Percentiles rank a stretch among this genome's conserved stretches.
Conservation (phyloP, 306 rosid species). For the Citrullus mucosospermus region DNA sequence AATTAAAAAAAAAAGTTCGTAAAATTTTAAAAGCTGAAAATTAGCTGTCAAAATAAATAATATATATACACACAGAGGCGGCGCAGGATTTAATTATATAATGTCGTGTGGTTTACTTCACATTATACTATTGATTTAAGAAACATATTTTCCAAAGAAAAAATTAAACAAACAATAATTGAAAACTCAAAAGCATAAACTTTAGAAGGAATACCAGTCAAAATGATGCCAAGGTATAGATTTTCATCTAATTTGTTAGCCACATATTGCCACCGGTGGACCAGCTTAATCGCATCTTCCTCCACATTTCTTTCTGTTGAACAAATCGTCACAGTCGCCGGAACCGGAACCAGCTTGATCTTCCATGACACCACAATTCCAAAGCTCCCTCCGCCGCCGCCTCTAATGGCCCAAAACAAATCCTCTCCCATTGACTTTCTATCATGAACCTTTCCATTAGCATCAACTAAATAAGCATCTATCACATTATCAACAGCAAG, state of each 20-base stretch:
- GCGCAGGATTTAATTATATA: too few species aligned
- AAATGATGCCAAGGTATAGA: constrained; percentile 24
- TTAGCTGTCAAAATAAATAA: too few species aligned
- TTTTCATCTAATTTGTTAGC: constrained; percentile 37
- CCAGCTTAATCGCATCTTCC: constrained; percentile 34
- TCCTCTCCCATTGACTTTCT: background rate
- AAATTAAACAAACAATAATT: background rate
- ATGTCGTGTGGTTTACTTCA: background rate
- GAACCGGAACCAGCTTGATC: constrained; percentile 43
- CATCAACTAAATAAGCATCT: constrained; percentile 24
- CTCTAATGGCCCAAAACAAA: background rate
- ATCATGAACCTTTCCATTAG: background rate
- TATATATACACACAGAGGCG: too few species aligned
- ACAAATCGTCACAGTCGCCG: constrained; percentile 44
- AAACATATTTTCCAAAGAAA: background rate
- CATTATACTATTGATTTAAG: background rate
- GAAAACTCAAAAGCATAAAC: background rate
- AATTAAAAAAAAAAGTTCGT: too few species aligned
- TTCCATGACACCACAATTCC: constrained; percentile 67
- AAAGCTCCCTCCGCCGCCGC: background rate
- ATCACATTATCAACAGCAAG: constrained; percentile 45
- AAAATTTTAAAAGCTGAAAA: too few species aligned
- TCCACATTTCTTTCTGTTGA: constrained; percentile 22
- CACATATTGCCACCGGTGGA: constrained; percentile 42
- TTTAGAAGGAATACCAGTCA: background rate